Conservation (phyloP, 2,329 filamentous ascomycete genomes). For the Neonectria ditissima region DNA sequence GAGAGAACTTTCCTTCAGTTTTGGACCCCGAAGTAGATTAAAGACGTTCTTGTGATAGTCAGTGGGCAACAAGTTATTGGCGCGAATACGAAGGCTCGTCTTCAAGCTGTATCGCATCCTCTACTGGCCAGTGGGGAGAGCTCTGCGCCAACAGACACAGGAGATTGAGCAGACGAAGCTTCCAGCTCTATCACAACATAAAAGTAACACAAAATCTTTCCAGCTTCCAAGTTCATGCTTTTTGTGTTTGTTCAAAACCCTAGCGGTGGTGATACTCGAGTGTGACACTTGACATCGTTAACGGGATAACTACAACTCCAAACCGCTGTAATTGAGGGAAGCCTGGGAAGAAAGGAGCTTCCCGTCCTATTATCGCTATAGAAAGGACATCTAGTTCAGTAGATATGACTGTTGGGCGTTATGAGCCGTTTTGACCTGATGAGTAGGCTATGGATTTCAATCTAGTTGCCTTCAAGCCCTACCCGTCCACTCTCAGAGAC, state of each 20-base stretch:
- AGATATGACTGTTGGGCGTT: neutral
- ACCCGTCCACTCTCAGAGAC: conserved; percentile 1
- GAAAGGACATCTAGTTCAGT: neutral
- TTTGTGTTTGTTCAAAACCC: neutral
- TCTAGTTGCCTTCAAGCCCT: conserved; percentile 2
- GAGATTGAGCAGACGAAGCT: no score
- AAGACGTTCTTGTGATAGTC: neutral
- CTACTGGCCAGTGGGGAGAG: no score
- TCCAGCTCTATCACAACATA: no score
- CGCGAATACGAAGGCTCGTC: neutral
- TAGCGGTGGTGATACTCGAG: neutral
- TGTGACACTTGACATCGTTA: neutral
- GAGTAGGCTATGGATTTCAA: neutral
- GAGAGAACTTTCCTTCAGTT: neutral
- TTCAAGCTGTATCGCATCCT: no score
- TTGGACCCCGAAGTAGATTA: neutral
- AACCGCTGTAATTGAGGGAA: neutral
- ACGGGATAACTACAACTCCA: neutral
- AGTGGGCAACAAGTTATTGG: neutral
- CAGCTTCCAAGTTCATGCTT: neutral
- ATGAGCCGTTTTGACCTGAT: neutral
- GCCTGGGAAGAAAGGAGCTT: neutral
- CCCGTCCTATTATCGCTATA: neutral
- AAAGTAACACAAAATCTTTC: no score
- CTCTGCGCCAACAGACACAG: no score